A percentile compares a stretch with the other conserved stretches of the same genome.
Conservation (phyloP, 192 early-diverging fungal genomes). For the Martensiomyces pterosporus region DNA sequence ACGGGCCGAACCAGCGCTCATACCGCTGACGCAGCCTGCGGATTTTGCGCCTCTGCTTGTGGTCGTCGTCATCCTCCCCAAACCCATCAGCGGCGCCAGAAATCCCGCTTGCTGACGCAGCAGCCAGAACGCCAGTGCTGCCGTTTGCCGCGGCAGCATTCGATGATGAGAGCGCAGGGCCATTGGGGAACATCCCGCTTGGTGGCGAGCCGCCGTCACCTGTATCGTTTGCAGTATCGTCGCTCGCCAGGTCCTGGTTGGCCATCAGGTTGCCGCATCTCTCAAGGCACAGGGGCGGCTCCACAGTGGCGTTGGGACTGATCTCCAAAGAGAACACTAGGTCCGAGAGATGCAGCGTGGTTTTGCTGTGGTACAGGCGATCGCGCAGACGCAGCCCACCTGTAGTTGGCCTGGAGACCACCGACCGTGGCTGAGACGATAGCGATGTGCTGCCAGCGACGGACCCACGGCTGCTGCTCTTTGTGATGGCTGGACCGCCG, state of each 20-base stretch:
- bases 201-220: constrained; percentile 16
- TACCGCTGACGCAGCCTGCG: constrained; percentile 46
- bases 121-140: not conserved
- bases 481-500: too few relatives aligned
- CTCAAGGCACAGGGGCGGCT: constrained; percentile 60
- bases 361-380: constrained; percentile 41
- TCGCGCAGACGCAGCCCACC: constrained; percentile 44
- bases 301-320: constrained; percentile 62
- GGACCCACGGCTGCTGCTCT: too few relatives aligned
- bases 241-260: constrained; percentile 47
- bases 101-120: not conserved
- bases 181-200: constrained; percentile 7
- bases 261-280: constrained; percentile 54
- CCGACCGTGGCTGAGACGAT: too few relatives aligned
- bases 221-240: constrained; percentile 6
- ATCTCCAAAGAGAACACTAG: constrained; percentile 61
- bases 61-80: constrained; percentile 17
- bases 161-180: too few relatives aligned
- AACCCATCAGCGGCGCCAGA: not conserved
- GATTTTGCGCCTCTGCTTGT: constrained; percentile 36
- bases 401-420: constrained; percentile 18
- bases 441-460: too few relatives aligned
- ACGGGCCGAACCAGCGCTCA: constrained; percentile 49
- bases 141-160: constrained; percentile 1
- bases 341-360: constrained; percentile 53